Evolutionary conservation across 192 early-diverging fungal species (phyloP).

Genomic region (Jimgerdemannia flammicorona): DNA sequence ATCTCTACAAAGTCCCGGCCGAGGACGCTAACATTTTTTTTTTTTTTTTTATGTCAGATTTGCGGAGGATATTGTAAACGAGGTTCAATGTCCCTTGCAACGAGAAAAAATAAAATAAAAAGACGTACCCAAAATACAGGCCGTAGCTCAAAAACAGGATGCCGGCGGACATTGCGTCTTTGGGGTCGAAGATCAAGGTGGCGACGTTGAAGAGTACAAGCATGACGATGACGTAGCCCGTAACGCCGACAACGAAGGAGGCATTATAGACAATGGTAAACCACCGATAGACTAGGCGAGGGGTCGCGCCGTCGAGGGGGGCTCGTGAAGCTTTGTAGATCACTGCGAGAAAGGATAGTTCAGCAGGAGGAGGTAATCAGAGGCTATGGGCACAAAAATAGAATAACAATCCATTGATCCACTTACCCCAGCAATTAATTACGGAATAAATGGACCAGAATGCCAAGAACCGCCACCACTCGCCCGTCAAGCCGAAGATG

Average conservation of each 20-base stretch:
- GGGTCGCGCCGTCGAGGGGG: constrained; percentile 56
- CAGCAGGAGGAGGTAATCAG: too few relatives aligned
- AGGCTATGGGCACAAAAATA: too few relatives aligned
- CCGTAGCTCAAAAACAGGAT: constrained; percentile 52
- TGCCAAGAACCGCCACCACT: constrained; percentile 29
- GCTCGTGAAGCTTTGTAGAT: constrained; percentile 52
- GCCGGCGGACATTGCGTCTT: constrained; percentile 34
- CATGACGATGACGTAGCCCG: constrained; percentile 51
- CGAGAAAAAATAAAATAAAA: not conserved
- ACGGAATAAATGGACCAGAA: constrained; percentile 26
- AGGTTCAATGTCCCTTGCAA: not conserved
- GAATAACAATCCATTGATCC: not conserved
- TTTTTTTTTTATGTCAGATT: too few relatives aligned
- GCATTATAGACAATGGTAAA: constrained; percentile 52
- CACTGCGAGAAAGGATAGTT: constrained; percentile 25
- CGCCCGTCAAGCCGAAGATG: constrained; percentile 24
- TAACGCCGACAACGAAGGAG: constrained; percentile 52
- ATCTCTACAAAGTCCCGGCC: constrained; percentile 61
- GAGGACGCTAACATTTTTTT: too few relatives aligned
- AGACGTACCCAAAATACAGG: constrained; percentile 57
- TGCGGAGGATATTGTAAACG: not conserved
- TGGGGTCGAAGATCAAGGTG: constrained; percentile 34
- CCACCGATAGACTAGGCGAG: constrained; percentile 61
- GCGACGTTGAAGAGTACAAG: constrained; percentile 48
- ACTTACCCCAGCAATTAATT: constrained; percentile 29